Base-by-base conservation (phyloP, 2,329 filamentous ascomycete genomes). In the Stagonosporopsis rhizophila region DNA sequence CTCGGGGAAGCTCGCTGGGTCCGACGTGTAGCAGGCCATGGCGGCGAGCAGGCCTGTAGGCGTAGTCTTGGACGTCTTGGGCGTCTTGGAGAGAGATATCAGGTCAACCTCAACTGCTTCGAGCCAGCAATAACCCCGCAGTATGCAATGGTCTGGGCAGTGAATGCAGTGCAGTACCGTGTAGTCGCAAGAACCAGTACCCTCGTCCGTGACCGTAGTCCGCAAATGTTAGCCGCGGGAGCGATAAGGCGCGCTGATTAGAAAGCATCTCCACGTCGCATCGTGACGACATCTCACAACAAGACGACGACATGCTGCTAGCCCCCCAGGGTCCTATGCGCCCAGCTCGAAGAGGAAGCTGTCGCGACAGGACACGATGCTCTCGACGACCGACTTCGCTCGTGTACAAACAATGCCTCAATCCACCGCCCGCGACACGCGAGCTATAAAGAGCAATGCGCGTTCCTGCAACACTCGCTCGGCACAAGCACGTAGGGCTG, bases 1-100 rank as follows among this genome's bases (percentile, higher is more conserved):
- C 54, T 74, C 71, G 45, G 78, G 73, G 27, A 80, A 69, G 47
- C 61, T 68, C 40, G 46, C 59, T 37, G 69, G 67, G 52, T 73
- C 65, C 22, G 60, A 58, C 25, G 61, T 61, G 41, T 63, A 65
- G 46, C 53, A 64, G 15, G 67, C 61, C 71, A 73, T 73, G 39
- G 57, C 45, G 46, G 32, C 34, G 37, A n/a, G 19, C 9, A 11
- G 17, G n/a, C 28, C 28, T 30, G 9, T 11, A 30, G 12, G 28
- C 28, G 12, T 11, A 30, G 28, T 11, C 28, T 6, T 30, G 3
- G 28, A 30, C 12, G 28, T n/a, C n/a, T n/a, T n/a, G n/a, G n/a
- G n/a, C n/a, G n/a, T n/a, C n/a, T n/a, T n/a, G n/a, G n/a, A n/a
- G n/a, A n/a, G n/a, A n/a, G 4, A 14, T 8, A 30, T 30, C 2